Evolutionary conservation across 768 basidiomycete genomes (phyloP).

Genomic region (Epithele typhae): DNA sequence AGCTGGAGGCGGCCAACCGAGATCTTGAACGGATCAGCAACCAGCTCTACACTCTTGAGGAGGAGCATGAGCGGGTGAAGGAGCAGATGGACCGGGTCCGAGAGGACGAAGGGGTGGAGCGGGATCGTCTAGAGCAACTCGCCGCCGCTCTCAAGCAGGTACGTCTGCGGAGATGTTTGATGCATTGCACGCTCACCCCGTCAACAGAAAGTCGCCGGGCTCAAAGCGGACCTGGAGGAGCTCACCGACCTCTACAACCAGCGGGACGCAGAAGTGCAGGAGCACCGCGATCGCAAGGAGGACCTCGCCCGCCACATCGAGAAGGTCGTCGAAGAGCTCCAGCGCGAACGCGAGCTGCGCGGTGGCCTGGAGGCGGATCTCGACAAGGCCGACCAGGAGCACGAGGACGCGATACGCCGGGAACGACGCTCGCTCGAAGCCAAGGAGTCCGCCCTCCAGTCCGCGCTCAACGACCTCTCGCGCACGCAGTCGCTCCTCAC

Average conservation of each 20-base stretch:
- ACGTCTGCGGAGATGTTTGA: constrained; percentile 11
- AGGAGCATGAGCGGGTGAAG: constrained; percentile 72
- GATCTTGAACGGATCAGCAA: constrained; percentile 81
- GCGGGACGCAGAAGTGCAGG: constrained; percentile 56
- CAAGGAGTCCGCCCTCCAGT: constrained; percentile 65
- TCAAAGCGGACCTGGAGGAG: constrained; percentile 67
- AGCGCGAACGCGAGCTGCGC: constrained; percentile 53
- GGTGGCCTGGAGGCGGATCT: constrained; percentile 52
- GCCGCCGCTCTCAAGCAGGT: constrained; percentile 80
- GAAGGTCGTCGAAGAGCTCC: constrained; percentile 60
- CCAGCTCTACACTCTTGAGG: constrained; percentile 77
- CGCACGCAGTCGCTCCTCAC: constrained; percentile 58
- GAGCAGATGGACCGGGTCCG: constrained; percentile 65
- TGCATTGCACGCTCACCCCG: background rate
- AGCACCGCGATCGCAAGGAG: constrained; percentile 68
- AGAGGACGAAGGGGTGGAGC: constrained; percentile 72
- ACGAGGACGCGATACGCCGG: constrained; percentile 55
- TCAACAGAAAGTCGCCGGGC: constrained; percentile 58
- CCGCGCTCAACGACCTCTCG: constrained; percentile 57
- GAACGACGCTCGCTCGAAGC: constrained; percentile 64
- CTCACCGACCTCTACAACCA: constrained; percentile 62
- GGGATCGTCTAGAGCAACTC: constrained; percentile 63
- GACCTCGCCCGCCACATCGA: constrained; percentile 73
- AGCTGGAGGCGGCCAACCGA: constrained; percentile 66
- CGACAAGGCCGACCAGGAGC: constrained; percentile 53